phyloP scores from a whole-genome alignment of 2,329 filamentous ascomycete species.

The Pseudogymnoascus sp. region DNA sequence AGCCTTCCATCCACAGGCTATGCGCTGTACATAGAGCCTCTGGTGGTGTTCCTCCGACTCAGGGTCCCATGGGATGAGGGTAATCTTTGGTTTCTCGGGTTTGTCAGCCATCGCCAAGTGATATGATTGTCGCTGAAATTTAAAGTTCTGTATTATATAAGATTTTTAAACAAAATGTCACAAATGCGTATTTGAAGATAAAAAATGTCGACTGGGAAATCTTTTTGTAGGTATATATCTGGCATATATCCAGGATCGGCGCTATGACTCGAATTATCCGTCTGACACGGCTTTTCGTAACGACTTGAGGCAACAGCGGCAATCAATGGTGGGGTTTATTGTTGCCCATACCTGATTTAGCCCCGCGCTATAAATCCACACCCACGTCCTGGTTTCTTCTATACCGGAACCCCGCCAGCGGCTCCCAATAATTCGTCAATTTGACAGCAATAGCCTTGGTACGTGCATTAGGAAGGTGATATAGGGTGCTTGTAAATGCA shows the following conservation, averaged over 20 bases:
- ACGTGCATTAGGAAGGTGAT: not conserved
- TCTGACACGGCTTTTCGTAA: not conserved
- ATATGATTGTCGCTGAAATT: not conserved
- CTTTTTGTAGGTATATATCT: not conserved
- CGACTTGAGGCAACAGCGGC: not conserved
- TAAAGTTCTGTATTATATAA: not conserved
- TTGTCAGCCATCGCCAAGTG: not conserved
- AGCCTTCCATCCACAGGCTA: constrained; percentile 38
- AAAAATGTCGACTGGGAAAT: not conserved
- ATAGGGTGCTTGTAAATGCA: not conserved
- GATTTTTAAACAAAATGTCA: not conserved
- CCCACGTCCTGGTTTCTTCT: not conserved
- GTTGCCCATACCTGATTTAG: not conserved
- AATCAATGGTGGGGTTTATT: not conserved
- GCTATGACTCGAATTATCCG: not conserved
- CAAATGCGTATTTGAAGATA: not conserved
- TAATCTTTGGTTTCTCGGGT: constrained; percentile 19
- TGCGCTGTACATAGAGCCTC: constrained; percentile 36
- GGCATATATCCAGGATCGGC: not conserved
- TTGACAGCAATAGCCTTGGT: not conserved
- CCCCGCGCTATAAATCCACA: not conserved
- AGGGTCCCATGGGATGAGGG: constrained; percentile 39
- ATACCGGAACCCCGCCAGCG: not conserved
- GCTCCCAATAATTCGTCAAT: not conserved
- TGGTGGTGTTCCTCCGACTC: constrained; percentile 31